Percentiles rank a stretch among this genome's conserved stretches.
Evolutionary conservation across 2,329 filamentous ascomycete genomes (phyloP).

Genomic region (Fonsecaea nubica): DNA sequence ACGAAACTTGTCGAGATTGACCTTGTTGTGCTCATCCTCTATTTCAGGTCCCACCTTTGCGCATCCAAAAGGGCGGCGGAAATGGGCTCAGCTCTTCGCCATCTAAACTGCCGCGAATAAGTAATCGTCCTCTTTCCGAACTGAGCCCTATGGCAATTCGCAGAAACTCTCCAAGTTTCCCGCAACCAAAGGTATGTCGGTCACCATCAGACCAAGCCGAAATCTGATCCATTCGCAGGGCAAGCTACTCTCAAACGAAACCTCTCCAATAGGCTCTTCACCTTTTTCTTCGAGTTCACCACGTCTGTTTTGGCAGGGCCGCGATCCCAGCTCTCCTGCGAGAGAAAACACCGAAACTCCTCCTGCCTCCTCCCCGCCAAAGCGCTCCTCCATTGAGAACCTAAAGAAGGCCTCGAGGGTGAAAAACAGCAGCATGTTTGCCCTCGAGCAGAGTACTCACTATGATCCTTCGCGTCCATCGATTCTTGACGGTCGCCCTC

Average conservation of each 20-base stretch:
- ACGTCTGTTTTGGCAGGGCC: conserved; percentile 86
- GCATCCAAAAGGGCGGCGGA: conserved; percentile 44
- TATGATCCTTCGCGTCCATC: conserved; percentile 84
- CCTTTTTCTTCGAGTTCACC: conserved; percentile 72
- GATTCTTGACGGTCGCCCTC: conserved; percentile 71
- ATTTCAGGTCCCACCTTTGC: conserved; percentile 43
- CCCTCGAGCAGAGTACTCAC: conserved; percentile 87
- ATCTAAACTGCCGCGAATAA: conserved; percentile 66
- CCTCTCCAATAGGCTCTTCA: conserved; percentile 84
- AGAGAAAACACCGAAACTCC: conserved; percentile 69
- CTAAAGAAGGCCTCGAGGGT: conserved; percentile 93
- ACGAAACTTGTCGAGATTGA: conserved; percentile 27
- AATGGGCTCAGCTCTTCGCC: conserved; percentile 58
- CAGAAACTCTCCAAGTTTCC: conserved; percentile 92
- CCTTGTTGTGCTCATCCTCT: conserved; percentile 6
- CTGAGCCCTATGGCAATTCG: conserved; percentile 84
- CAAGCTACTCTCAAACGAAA: conserved; percentile 68
- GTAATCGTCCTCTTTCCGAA: conserved; percentile 80
- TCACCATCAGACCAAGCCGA: conserved; percentile 4
- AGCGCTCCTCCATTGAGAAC: conserved; percentile 91
- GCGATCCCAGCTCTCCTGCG: conserved; percentile 71
- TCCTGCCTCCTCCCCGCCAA: conserved; percentile 71
- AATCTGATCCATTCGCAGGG: conserved; percentile 34
- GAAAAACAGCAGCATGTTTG: conserved; percentile 97
- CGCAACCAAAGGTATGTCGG: conserved; percentile 71